Base-by-base conservation (phyloP, 306 rosid genomes). In the Castanopsis chinensis region DNA sequence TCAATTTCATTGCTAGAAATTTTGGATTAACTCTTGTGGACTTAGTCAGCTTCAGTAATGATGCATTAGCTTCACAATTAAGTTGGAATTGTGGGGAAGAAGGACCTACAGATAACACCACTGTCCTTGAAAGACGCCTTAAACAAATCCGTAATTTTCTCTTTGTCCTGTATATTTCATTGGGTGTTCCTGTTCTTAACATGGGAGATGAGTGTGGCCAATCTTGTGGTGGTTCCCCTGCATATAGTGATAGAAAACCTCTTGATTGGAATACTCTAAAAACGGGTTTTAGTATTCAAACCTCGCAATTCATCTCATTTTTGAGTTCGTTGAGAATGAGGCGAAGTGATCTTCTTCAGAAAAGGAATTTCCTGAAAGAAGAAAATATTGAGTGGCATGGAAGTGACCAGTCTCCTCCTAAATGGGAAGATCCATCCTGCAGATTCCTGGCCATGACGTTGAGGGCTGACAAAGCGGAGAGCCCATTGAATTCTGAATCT, bases 51-150 rank as follows among this genome's bases (percentile, higher is more conserved):
- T 92, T 90, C 88, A 92, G 92, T 49, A 43, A 74, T 74, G 74
- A 37, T 72, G 81, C 78, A 49, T 70, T 90, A 68, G 85, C 88
- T 19, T 75, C 88, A 8, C 91, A 95, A 52, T 75, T 89, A 53
- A 95, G 97, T 86, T 95, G 98, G 97, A 92, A 95, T 51, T 92
- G 98, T 70, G 99, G 99, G 83, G 90, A 86, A 87, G 98, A 92
- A 92, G 99, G 99, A n/a, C 90, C 90, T 23, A 92, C 99, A 2
- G 80, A 75, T 45, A 84, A 85, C 51, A 78, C 58, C 15, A 27
- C 5, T 32, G 91, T 94, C 74, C 97, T 94, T 13, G 92, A 92
- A 87, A 87, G 82, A 51, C 87, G 97, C 25, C 93, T 95, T 35
- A 91, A 90, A 83, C 99, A 91, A 81, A 84, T 90, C 52, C 98